Conservation (phyloP, 1,284 basidiomycete species). For the Moesziomyces antarcticus region DNA sequence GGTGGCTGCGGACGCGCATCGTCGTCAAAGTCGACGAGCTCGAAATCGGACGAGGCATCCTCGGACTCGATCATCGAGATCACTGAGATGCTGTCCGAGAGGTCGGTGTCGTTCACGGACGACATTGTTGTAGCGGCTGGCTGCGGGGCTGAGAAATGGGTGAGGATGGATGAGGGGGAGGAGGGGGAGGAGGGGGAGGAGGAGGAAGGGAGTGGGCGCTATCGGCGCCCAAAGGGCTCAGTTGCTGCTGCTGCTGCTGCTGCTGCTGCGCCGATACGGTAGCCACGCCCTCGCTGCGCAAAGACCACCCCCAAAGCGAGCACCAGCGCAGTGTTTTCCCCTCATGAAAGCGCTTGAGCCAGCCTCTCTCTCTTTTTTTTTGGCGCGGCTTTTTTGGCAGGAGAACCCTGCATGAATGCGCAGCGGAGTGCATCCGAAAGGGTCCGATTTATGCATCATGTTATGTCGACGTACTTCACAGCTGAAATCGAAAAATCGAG, state of each 20-base stretch:
- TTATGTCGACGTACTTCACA: not conserved
- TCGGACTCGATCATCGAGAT: conserved; percentile 21
- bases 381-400: conserved; percentile 9
- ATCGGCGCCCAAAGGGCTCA: too few species aligned
- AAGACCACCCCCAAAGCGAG: too few species aligned
- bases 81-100: conserved; percentile 28
- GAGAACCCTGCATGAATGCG: conserved; percentile 26
- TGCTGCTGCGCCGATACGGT: too few species aligned
- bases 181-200: not conserved
- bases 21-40: conserved; percentile 29
- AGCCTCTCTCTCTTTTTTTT: not conserved
- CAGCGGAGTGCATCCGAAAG: not conserved
- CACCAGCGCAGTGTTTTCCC: not conserved
- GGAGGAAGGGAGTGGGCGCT: not conserved
- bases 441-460: not conserved
- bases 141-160: too few species aligned
- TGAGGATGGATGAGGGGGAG: not conserved
- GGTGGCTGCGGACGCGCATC: conserved; percentile 15
- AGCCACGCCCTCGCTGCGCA: too few species aligned
- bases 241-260: too few species aligned
- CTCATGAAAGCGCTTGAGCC: not conserved
- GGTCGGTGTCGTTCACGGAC: conserved; percentile 30
- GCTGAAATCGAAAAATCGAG: not conserved
- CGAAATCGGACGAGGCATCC: conserved; percentile 28
- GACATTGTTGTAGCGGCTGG: conserved; percentile 5